A percentile compares a stretch with the other conserved stretches of the same genome.
These are phyloP conservation scores for Beauveria pseudobassiana DNA, from an alignment of 2,329 filamentous ascomycete genomes.

Conservation along the genomic window DNA sequence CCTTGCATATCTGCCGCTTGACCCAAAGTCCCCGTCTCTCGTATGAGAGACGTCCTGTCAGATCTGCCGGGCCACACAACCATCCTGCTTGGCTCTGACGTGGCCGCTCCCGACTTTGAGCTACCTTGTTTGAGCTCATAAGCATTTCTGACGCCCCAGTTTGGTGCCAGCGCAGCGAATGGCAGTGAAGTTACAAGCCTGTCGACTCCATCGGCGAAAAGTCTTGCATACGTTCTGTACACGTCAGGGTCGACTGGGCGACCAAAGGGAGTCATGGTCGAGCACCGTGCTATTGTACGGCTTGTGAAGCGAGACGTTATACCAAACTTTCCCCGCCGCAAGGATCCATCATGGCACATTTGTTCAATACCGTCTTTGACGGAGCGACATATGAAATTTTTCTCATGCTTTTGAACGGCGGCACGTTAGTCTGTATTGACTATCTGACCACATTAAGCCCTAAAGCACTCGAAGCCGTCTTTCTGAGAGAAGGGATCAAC, in stretches of 20 bases:
- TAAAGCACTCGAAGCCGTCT: slow-evolving; percentile 7
- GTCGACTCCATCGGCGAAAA: slow-evolving; percentile 1
- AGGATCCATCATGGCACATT: neutral
- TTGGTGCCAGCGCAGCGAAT: neutral
- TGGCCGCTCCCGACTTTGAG: neutral
- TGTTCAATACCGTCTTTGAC: slow-evolving; percentile 14
- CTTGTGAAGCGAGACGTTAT: slow-evolving; percentile 7
- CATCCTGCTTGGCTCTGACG: slow-evolving; percentile 10
- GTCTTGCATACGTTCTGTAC: slow-evolving; percentile 34
- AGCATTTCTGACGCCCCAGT: neutral
- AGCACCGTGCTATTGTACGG: slow-evolving; percentile 15
- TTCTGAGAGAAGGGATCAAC: slow-evolving; percentile 26
- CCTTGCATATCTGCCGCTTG: slow-evolving; percentile 20
- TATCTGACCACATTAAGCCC: slow-evolving; percentile 11
- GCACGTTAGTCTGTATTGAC: slow-evolving; percentile 14
- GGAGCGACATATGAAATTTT: slow-evolving; percentile 14
- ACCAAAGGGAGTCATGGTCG: slow-evolving; percentile 39
- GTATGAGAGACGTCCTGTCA: slow-evolving; percentile 16
- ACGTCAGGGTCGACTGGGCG: slow-evolving; percentile 43
- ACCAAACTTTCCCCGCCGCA: neutral
- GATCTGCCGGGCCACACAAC: neutral
- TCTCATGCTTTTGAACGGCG: slow-evolving; percentile 13
- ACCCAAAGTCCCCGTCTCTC: slow-evolving; percentile 12
- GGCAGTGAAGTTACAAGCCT: neutral
- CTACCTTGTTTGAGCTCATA: neutral